Base-by-base conservation (phyloP, 129 eudicot species). In the Kitagawia praeruptora region DNA sequence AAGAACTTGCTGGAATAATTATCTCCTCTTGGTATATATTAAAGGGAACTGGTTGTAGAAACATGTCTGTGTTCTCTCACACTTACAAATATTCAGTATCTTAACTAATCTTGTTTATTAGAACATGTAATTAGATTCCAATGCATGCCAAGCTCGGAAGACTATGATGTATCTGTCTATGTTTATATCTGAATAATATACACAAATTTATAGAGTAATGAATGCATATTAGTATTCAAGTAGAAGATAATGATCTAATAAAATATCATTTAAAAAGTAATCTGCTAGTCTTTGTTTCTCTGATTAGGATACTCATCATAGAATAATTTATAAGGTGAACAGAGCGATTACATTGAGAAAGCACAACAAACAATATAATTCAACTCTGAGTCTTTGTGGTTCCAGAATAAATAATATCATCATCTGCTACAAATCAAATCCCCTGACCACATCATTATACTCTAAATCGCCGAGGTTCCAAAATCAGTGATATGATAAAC, bases 291-390 rank as follows among this genome's bases (percentile, higher is more conserved):
- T 46, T 23, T 58, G 4, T 1, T 2, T 74, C 23, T 46, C n/a
- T 46, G 27, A 0, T 74, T 74, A 1, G 11, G 77, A 46, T 12
- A 34, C 25, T 44, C 34, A 44, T 41, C 6, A 23, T 48, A 27
- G 16, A 12, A 14, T 21, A 73, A 72, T 4, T 0, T n/a, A 73
- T 12, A 5, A 44, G 45, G 78, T 42, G 49, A 9, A 51, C 28
- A 45, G 76, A 69, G 41, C 58, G 63, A 40, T 89, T 91, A 92
- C 98, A 85, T 94, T 89, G 49, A 94, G 87, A 80, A 94, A 91
- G 91, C 98, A 94, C 81, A 94, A 87, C 85, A 92, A 38, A 38
- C 40, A 38, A 38, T 38, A 38, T 38, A 1, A 38, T 38, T 38
- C 40, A 38, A 38, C 40, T 38, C 40, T 38, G 40, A 38, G 40